Conservation (phyloP, 306 rosid species). For the Coriaria nepalensis region DNA sequence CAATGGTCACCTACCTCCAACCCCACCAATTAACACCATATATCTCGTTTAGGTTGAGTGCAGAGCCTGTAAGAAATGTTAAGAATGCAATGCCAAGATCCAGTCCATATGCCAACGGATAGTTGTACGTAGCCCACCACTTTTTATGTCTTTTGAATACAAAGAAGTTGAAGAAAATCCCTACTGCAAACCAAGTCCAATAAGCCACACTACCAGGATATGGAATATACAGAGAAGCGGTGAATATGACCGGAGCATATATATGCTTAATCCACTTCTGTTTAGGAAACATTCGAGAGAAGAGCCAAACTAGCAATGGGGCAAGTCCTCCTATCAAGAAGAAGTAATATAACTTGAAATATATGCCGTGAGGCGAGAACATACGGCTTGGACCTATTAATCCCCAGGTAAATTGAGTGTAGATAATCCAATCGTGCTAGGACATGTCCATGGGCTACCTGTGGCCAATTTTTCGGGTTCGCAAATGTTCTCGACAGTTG, state of each 20-base stretch:
- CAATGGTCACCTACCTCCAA: neutral
- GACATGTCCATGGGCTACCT: constrained; percentile 1
- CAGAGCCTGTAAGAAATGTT: neutral
- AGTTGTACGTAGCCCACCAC: neutral
- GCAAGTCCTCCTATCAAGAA: neutral
- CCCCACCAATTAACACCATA: constrained; percentile 1
- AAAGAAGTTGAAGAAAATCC: neutral
- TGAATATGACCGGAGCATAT: neutral
- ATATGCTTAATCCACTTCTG: neutral
- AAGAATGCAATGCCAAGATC: neutral
- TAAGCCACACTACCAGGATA: neutral
- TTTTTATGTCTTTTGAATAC: neutral
- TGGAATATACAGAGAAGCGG: neutral
- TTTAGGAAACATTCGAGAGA: neutral
- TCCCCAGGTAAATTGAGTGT: neutral
- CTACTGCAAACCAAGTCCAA: neutral
- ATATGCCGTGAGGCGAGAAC: neutral
- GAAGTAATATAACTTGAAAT: neutral
- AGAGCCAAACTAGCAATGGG: neutral
- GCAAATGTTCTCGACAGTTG: neutral
- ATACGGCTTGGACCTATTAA: neutral
- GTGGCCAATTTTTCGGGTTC: neutral
- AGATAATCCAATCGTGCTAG: neutral
- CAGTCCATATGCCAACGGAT: neutral
- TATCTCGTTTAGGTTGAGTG: neutral